Base-by-base conservation (phyloP, 108 stramenopile genomes). In the Skeletonema marinoi region DNA sequence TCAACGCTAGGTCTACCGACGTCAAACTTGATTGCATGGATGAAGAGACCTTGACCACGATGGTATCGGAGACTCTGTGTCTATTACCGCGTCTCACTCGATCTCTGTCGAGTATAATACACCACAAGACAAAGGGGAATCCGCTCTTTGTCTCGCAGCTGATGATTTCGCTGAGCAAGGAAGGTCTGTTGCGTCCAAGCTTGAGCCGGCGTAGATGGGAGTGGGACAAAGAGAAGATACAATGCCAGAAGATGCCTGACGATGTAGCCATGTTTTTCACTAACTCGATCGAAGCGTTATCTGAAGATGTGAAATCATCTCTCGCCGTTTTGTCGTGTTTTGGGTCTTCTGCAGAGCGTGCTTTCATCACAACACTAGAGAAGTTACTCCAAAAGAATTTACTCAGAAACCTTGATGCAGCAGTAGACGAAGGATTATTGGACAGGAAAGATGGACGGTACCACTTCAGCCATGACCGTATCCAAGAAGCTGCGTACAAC, bases 61-160 rank as follows among this genome's bases (percentile, higher is more conserved):
- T 75, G 64, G 31, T 25, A 25, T 25, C 25, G 25, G 25, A 25
- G 25, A 25, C 25, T 25, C 25, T 25, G 25, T 25, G 25, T 73
- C 14, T 73, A 16, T 32, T 64, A 10, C 73, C 63, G 65, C 50
- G 73, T 35, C 19, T 65, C 14, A 65, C 65, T 12, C 63, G 73
- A 3, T 12, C 73, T 3, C 29, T 73, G 17, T 50, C 73, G 25
- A 42, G 44, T 19, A 38, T 59, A 33, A 19, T 73, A 9, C 32
- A 73, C 56, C 48, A 33, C 14, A 73, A 73, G 48, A 73, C 73
- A 19, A 73, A 65, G 17, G 73, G 73, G 7, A 73, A 65, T 30
- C 73, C 73, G 0, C 46, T 65, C 25, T 73, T 73, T 32, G n/a
- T 73, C 6, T 32, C 29, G 0, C 73, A 30, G 30, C 44, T 73